phyloP scores from a whole-genome alignment of 768 basidiomycete genomes.

The Infundibulicybe gibba region DNA sequence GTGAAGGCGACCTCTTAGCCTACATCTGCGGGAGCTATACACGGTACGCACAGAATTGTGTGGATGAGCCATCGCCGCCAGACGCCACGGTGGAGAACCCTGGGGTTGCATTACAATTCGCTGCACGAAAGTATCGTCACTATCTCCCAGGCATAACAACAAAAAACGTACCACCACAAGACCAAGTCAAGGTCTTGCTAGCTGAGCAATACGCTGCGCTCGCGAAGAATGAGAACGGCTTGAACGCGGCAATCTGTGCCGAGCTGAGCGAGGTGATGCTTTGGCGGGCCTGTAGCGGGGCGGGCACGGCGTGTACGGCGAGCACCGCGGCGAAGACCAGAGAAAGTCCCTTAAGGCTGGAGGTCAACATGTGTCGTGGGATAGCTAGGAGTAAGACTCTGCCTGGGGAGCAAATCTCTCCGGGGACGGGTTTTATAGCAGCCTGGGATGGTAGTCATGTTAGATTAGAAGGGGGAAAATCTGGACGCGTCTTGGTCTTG shows the following conservation, averaged over 20 bases:
- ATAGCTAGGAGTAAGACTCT: too few species aligned
- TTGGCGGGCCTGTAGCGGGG: constrained; percentile 17
- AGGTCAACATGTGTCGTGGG: not conserved
- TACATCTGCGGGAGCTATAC: not conserved
- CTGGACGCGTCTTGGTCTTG: too few species aligned
- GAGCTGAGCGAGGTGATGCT: constrained; percentile 33
- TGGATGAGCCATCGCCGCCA: constrained; percentile 35
- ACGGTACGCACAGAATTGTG: constrained; percentile 33
- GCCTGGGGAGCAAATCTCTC: too few species aligned
- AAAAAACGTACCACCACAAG: constrained; percentile 39
- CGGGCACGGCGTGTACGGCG: constrained; percentile 3
- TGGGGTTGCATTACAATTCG: constrained; percentile 34
- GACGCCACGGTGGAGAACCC: constrained; percentile 39
- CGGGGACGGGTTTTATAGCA: too few species aligned
- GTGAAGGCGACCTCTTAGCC: not conserved
- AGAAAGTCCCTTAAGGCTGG: not conserved
- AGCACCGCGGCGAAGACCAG: constrained; percentile 6
- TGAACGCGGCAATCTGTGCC: constrained; percentile 39
- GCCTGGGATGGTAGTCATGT: too few species aligned
- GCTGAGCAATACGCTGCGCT: constrained; percentile 49
- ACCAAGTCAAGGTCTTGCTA: constrained; percentile 38
- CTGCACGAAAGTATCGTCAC: constrained; percentile 13
- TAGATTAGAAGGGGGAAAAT: too few species aligned
- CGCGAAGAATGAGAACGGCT: constrained; percentile 46
- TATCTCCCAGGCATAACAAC: not conserved